phyloP scores from a whole-genome alignment of 108 stramenopile genomes.

The Poteriospumella lacustris region DNA sequence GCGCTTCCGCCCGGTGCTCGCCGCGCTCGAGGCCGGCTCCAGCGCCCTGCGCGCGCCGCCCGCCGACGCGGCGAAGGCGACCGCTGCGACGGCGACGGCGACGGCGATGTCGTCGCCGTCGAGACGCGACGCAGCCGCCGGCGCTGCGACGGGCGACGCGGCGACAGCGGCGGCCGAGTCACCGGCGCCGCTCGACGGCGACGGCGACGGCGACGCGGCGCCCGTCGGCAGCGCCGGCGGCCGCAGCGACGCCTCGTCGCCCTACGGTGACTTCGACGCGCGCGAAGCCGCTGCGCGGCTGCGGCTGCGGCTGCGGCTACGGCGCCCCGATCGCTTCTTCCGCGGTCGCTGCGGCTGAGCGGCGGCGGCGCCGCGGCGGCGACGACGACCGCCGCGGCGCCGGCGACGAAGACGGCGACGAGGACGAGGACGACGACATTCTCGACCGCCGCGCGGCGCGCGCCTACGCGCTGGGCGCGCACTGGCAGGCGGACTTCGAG shows the following conservation, averaged over 20 bases:
- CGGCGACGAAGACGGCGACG: background rate
- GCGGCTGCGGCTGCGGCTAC: background rate
- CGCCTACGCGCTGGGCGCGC: too few species aligned
- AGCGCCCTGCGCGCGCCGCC: background rate
- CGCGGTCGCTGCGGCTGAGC: too few species aligned
- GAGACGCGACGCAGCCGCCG: background rate
- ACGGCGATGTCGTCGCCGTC: background rate
- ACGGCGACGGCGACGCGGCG: too few species aligned
- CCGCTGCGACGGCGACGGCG: background rate
- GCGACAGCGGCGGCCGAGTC: background rate
- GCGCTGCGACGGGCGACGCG: background rate
- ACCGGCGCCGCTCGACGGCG: background rate
- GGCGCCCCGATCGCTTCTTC: too few species aligned
- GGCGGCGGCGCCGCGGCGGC: background rate
- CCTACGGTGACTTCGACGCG: too few species aligned
- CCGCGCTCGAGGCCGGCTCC: background rate
- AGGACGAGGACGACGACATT: background rate
- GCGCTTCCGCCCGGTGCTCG: background rate
- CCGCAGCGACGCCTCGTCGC: too few species aligned
- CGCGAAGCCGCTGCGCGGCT: background rate
- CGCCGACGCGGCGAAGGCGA: background rate
- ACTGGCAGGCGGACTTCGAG: too few species aligned
- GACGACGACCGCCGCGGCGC: background rate
- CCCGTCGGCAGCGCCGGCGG: too few species aligned
- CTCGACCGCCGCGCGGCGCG: too few species aligned